A percentile compares a stretch with the other conserved stretches of the same genome.
phyloP scores from a whole-genome alignment of 495 filamentous ascomycete species.

The Penicillium manginii region DNA sequence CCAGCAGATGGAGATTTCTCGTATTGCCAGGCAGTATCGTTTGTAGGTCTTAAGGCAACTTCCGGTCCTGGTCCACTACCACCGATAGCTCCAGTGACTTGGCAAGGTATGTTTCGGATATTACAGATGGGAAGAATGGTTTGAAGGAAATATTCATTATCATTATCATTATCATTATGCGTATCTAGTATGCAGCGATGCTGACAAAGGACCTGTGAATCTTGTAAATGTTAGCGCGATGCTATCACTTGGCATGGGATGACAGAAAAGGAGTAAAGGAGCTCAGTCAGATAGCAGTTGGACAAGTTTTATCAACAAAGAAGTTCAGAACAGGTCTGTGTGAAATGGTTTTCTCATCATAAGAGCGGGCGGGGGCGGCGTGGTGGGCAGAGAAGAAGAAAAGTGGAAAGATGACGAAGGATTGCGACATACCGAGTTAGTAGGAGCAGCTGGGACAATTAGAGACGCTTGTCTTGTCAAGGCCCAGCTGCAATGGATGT shows the following conservation, averaged over 20 bases:
- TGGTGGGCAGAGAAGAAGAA: neutral
- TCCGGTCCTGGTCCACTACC: too few relatives aligned
- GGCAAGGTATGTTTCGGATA: too few relatives aligned
- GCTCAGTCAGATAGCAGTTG: constrained; percentile 55
- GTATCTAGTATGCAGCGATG: neutral
- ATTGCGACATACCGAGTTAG: neutral
- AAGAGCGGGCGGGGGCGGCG: constrained; percentile 13
- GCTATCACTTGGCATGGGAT: constrained; percentile 5
- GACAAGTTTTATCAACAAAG: constrained; percentile 50
- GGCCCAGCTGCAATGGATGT: neutral
- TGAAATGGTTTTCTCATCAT: constrained; percentile 58
- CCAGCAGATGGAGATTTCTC: too few relatives aligned
- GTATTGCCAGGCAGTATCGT: too few relatives aligned
- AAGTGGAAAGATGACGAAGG: neutral
- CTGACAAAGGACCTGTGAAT: neutral
- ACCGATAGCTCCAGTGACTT: too few relatives aligned
- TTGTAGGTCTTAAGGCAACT: too few relatives aligned
- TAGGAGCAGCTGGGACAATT: neutral
- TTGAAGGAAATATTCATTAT: too few relatives aligned
- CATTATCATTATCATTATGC: neutral
- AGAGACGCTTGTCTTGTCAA: too few relatives aligned
- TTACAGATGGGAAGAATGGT: too few relatives aligned
- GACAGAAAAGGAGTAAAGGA: constrained; percentile 2
- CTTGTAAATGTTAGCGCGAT: constrained; percentile 10
- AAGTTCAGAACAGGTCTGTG: constrained; percentile 62